Evolutionary conservation across 2,329 filamentous ascomycete genomes (phyloP), one percentile per base, ranked within the genome.

Genomic region (Penicillium sp.): DNA sequence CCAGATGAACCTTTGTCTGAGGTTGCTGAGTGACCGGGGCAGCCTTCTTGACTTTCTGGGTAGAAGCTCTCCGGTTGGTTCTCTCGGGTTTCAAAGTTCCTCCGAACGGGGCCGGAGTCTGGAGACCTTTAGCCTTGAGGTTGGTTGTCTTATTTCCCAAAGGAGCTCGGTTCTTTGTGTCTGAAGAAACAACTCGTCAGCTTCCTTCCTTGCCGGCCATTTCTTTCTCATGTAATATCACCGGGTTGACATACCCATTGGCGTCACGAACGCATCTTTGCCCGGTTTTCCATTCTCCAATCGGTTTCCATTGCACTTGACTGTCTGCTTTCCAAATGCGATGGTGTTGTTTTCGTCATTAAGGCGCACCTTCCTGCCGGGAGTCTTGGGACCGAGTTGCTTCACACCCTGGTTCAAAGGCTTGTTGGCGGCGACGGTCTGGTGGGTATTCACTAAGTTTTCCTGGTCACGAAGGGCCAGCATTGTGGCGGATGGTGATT

Each of bases 61-160:
- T 87, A 3, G 82, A 81, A 9, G 79, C 82, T 60, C 84, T 86
- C 18, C 78, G 73, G 54, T 84, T 82, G 1, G 85, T 84, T 73
- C 86, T 88, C 60, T 87, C 86, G 48, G 83, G 74, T 55, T 86
- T 84, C 46, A 82, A 80, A 40, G 82, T 79, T 22, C 80, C 78
- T 55, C 77, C 78, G 65, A 86, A 88, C 29, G 83, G 86, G 27
- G 83, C 86, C 6, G 84, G 84, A 4, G 86, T 87, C 60, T 89
- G 86, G 62, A 86, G 82, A 48, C 80, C 81, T 69, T 81, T 85
- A 56, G 87, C 83, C 79, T 96, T 97, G 51, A 90, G 91, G 73
- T 99, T 99, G 50, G 94, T 97, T 1, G 93, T 97, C 76, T 99
- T 99, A 81, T 90, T 88, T 31, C 93, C 93, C 46, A 99, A 79